Conservation (phyloP, 305 asterid genomes). For the Fraxinus albicans region DNA sequence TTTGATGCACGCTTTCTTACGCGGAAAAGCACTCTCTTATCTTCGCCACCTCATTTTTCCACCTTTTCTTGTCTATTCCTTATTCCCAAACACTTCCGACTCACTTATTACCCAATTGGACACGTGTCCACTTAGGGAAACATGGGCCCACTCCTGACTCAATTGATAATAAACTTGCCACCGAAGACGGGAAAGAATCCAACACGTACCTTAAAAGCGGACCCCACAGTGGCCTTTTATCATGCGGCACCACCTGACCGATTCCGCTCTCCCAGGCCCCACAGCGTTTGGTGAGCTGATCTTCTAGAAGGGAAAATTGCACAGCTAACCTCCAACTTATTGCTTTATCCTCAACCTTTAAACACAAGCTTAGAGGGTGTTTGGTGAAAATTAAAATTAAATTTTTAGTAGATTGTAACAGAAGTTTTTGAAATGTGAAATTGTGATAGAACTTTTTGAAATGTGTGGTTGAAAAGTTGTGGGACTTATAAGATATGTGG, state of each 20-base stretch:
- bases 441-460: too few relatives aligned
- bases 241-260: background rate
- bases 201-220: background rate
- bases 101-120: background rate
- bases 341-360: background rate
- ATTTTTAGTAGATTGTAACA: too few relatives aligned
- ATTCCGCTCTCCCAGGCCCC: background rate
- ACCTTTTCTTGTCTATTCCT: background rate
- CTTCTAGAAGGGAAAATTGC: background rate
- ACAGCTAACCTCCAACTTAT: background rate
- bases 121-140: background rate
- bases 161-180: background rate
- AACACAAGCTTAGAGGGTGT: background rate
- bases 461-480: too few relatives aligned
- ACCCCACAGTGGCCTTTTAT: background rate
- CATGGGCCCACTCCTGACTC: background rate
- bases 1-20: background rate
- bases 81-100: background rate
- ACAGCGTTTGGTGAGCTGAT: background rate
- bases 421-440: too few relatives aligned
- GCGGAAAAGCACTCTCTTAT: background rate
- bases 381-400: too few relatives aligned
- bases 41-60: background rate
- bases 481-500: too few relatives aligned
- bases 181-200: background rate